Evolutionary conservation across 176 grass and related monocot genomes (phyloP).

Genomic region (Metroxylon sagu): DNA sequence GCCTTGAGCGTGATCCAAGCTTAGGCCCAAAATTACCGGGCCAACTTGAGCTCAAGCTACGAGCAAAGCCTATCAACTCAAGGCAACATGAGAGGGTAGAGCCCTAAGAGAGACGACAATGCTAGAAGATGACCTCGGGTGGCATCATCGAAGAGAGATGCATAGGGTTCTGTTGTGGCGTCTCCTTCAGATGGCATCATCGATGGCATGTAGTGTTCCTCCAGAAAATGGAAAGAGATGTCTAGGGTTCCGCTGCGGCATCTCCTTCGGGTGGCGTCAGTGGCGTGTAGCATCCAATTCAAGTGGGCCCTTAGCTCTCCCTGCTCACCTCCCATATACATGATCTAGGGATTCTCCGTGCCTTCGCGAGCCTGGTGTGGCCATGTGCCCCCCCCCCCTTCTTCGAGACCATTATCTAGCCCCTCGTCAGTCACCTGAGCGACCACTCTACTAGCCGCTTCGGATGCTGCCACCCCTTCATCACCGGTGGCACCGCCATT

Average conservation of each 20-base stretch:
- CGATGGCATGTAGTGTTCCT: not conserved
- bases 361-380: conserved; percentile 74
- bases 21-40: too few species aligned
- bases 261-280: conserved; percentile 46
- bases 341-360: conserved; percentile 65
- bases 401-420: conserved; percentile 59
- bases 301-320: conserved; percentile 65
- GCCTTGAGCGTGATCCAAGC: too few species aligned
- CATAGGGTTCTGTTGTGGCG: not conserved
- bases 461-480: conserved; percentile 53
- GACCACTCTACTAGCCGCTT: conserved; percentile 41
- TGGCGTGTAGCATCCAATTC: conserved; percentile 67
- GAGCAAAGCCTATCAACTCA: too few species aligned
- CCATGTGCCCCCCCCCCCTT: conserved; percentile 66
- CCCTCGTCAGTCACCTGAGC: conserved; percentile 59
- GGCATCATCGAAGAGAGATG: not conserved
- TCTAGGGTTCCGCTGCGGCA: conserved; percentile 32
- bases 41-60: too few species aligned
- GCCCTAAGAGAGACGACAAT: not conserved
- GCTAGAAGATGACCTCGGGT: not conserved
- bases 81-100: too few species aligned
- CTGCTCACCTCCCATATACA: conserved; percentile 67
- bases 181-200: not conserved
- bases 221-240: too few species aligned
- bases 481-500: conserved; percentile 35